phyloP scores from a whole-genome alignment of 768 basidiomycete genomes.

The Lactifluus pinguis region DNA sequence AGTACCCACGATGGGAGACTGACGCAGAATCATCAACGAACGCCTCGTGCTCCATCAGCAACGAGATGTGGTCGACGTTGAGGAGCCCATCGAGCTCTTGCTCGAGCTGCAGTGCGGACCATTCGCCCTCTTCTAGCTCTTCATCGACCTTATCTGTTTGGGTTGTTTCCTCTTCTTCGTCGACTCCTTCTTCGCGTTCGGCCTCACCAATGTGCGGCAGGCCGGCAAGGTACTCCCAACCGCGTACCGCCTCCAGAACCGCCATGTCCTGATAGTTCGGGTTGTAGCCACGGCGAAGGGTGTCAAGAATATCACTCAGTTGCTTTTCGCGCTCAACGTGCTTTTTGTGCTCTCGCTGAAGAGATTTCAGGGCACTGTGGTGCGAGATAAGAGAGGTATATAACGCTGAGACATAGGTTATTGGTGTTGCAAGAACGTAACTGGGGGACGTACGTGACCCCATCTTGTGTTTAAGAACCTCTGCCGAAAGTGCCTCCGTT shows the following conservation, averaged over 20 bases:
- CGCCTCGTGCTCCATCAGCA: constrained; percentile 73
- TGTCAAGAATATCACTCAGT: constrained; percentile 74
- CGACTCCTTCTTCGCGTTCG: constrained; percentile 36
- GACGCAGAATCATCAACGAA: constrained; percentile 38
- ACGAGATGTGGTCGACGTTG: constrained; percentile 57
- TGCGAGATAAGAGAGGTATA: constrained; percentile 70
- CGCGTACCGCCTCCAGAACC: constrained; percentile 90
- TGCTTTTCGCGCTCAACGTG: constrained; percentile 67
- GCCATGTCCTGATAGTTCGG: constrained; percentile 99
- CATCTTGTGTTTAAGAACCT: constrained; percentile 77
- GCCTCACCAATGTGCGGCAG: constrained; percentile 66
- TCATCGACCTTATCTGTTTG: constrained; percentile 19
- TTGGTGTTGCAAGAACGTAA: neutral
- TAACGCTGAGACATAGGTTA: constrained; percentile 45
- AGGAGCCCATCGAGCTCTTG: constrained; percentile 48
- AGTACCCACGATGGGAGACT: constrained; percentile 42
- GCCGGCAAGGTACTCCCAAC: constrained; percentile 73
- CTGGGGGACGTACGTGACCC: constrained; percentile 58
- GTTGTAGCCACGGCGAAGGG: constrained; percentile 81
- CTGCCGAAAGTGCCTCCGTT: constrained; percentile 69
- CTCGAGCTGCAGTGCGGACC: constrained; percentile 52
- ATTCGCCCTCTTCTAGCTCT: constrained; percentile 48
- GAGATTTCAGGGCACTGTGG: constrained; percentile 62
- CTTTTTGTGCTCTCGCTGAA: constrained; percentile 62
- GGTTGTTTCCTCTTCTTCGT: constrained; percentile 25